These are phyloP conservation scores for Fusarium incarnatum DNA, from an alignment of 2,329 filamentous ascomycete species.

Conservation along the genomic window DNA sequence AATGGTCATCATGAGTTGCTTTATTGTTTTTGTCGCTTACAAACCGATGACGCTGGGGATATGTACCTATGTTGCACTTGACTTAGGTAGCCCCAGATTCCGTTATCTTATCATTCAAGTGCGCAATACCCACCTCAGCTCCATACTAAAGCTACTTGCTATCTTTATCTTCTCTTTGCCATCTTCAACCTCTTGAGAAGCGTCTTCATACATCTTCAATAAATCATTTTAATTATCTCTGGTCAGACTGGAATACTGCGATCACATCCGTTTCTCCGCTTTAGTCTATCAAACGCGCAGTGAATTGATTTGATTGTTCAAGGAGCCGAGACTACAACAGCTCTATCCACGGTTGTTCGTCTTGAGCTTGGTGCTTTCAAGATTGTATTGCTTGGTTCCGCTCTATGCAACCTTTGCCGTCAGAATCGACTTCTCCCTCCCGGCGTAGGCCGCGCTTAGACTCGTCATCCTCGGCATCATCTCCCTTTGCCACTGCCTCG, in stretches of 20 bases:
- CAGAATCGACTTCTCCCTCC: constrained; percentile 50
- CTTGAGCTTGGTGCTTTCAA: constrained; percentile 38
- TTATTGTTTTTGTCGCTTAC: constrained; percentile 5
- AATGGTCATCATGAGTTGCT: background rate
- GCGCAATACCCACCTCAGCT: constrained; percentile 10
- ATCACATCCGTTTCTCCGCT: background rate
- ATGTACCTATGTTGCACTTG: constrained; percentile 10
- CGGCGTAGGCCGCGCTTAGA: constrained; percentile 55
- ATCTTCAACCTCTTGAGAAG: constrained; percentile 1
- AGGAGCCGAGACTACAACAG: constrained; percentile 46
- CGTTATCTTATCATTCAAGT: constrained; percentile 46
- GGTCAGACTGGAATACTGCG: background rate
- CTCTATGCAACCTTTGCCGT: constrained; percentile 52
- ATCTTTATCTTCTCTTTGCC: constrained; percentile 6
- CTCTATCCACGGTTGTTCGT: constrained; percentile 43
- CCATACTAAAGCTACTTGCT: background rate
- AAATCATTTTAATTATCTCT: background rate
- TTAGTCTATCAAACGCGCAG: constrained; percentile 11
- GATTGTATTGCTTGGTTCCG: constrained; percentile 5
- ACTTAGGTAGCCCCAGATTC: constrained; percentile 28
- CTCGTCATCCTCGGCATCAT: constrained; percentile 50
- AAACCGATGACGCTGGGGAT: constrained; percentile 29
- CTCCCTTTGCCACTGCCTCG: constrained; percentile 37
- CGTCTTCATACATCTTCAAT: constrained; percentile 4
- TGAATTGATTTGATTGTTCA: constrained; percentile 25